Percentiles rank a stretch among this genome's conserved stretches.
phyloP scores from a whole-genome alignment of 768 basidiomycete genomes.

The Lactarius evosmus region DNA sequence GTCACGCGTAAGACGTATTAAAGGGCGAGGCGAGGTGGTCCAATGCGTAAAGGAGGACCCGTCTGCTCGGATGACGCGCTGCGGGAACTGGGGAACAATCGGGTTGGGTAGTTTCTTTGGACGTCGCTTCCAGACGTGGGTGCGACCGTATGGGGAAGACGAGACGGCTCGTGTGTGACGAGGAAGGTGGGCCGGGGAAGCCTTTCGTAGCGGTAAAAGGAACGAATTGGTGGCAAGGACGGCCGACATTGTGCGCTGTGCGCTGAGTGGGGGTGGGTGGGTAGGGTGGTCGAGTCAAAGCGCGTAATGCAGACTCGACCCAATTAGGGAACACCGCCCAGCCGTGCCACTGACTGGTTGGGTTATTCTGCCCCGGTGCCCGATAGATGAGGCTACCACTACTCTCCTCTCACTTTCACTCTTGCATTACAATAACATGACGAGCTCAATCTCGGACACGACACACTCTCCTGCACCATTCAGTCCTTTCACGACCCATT shows the following conservation, averaged over 20 bases:
- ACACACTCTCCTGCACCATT: conserved; percentile 38
- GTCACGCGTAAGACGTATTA: conserved; percentile 77
- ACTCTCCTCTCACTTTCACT: conserved; percentile 3
- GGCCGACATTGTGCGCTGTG: neutral
- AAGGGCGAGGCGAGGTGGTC: conserved; percentile 81
- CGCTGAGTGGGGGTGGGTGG: neutral
- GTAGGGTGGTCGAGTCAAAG: neutral
- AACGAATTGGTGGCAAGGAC: neutral
- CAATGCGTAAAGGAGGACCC: conserved; percentile 85
- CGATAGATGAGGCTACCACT: neutral
- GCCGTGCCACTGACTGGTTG: neutral
- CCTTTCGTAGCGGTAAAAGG: neutral
- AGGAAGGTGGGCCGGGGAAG: neutral
- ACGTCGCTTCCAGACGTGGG: conserved; percentile 78
- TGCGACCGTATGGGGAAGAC: conserved; percentile 76
- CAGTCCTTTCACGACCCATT: conserved; percentile 39
- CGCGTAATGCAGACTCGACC: neutral
- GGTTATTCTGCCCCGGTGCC: neutral
- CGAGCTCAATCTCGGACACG: conserved; percentile 37
- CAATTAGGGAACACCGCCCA: neutral
- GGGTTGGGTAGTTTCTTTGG: conserved; percentile 72
- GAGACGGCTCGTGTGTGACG: conserved; percentile 46
- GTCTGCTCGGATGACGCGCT: conserved; percentile 81
- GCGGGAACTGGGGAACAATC: conserved; percentile 81
- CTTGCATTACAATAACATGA: conserved; percentile 31